Percentiles rank a stretch among this genome's conserved stretches.
These are phyloP conservation scores for Jackrogersella multiformis DNA, from an alignment of 495 filamentous ascomycete genomes.

Conservation along the genomic window DNA sequence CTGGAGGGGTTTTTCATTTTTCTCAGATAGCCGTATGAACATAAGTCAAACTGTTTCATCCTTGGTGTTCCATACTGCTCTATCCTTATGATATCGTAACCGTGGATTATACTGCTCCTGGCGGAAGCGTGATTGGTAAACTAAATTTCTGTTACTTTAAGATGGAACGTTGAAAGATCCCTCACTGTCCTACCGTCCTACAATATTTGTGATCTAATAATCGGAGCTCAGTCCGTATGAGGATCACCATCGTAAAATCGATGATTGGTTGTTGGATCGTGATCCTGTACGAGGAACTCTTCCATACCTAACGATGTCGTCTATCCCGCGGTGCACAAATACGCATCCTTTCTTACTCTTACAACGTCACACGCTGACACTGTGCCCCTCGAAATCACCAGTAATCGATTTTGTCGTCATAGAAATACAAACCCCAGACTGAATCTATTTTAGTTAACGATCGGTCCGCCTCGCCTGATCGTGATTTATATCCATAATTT, in stretches of 20 bases:
- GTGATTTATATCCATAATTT: not conserved
- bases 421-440: not conserved
- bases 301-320: slow-evolving; percentile 7
- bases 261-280: not conserved
- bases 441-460: not conserved
- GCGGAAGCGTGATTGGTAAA: slow-evolving; percentile 26
- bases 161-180: not conserved
- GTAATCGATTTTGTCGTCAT: not conserved
- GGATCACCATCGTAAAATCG: slow-evolving; percentile 5
- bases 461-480: not conserved
- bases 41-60: not conserved
- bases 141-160: not conserved
- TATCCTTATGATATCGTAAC: slow-evolving; percentile 7
- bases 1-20: not conserved
- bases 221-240: not conserved
- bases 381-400: not conserved
- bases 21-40: not conserved
- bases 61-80: not conserved
- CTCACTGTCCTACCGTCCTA: not conserved
- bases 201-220: not conserved
- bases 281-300: not conserved
- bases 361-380: slow-evolving; percentile 25
- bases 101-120: slow-evolving; percentile 3
- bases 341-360: not conserved
- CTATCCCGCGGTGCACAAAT: slow-evolving; percentile 18